Evolutionary conservation across 2,329 filamentous ascomycete genomes (phyloP), one percentile per base, ranked within the genome.

Genomic region (Pseudocercospora fijiensis): DNA sequence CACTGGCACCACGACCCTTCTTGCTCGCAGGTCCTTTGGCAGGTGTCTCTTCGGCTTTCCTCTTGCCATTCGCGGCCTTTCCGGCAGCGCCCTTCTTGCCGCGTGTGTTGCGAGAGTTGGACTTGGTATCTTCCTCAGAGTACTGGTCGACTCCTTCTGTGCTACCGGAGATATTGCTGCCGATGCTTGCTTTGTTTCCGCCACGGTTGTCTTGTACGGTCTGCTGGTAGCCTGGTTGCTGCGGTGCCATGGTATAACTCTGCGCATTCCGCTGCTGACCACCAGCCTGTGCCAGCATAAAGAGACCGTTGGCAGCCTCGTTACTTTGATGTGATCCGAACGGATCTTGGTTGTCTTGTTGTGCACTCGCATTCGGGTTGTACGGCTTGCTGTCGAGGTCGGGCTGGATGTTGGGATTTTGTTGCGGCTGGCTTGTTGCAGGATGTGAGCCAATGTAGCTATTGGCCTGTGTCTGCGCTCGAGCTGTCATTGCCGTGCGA

Each of bases 281-380:
- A 62, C 84, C 85, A 60, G 88, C 87, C 73, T 91, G 88, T 0
- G 95, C 93, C 63, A 99, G 83, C 85, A 97, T 89, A 72, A 92
- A 96, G 0, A 99, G 83, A 28, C 95, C 93, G 75, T 97, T 98
- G 58, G 94, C 95, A 49, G 94, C 95, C 79, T 96, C 94, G 72
- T 94, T 96, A 59, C 87, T 87, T 74, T 96, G 94, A 78, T 96
- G 92, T 47, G 92, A 90, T 63, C 93, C 90, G 74, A 92, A 96
- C 4, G 88, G 85, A 60, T 91, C 89, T 63, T 78, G 78, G 60
- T 76, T 77, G 28, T 77, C 72, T 61, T 78, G 76, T 28, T 74
- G 73, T 62, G 74, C 72, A 60, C 71, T 72, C 30, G 73, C 70
- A 59, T 61, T 85, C 80, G 60, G 86, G 82, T 74, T 88, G 83